phyloP scores from a whole-genome alignment of 352 stramenopile species.

The Phytopythium ostracodes region DNA sequence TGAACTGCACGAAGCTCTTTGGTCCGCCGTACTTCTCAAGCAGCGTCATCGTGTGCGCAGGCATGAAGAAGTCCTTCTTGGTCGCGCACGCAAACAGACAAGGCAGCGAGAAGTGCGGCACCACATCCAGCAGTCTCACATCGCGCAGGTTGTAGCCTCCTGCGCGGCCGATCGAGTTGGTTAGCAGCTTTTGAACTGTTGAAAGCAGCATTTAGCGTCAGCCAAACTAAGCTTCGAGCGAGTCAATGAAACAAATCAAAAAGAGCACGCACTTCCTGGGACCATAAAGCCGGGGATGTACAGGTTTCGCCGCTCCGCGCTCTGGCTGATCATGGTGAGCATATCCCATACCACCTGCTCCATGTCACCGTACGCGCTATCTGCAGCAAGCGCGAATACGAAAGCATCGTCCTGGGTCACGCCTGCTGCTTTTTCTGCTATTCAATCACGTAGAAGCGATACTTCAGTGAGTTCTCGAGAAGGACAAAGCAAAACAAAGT shows the following conservation, averaged over 20 bases:
- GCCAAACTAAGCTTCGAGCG: neutral
- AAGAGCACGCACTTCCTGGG: slow-evolving; percentile 18
- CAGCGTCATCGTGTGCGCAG: slow-evolving; percentile 46
- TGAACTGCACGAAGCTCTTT: slow-evolving; percentile 56
- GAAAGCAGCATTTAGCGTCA: neutral
- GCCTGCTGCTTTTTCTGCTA: neutral
- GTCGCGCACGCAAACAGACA: slow-evolving; percentile 67
- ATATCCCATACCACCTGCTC: slow-evolving; percentile 74
- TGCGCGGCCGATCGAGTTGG: slow-evolving; percentile 57
- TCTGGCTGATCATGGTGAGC: slow-evolving; percentile 63
- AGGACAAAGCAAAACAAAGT: neutral
- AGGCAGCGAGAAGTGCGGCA: slow-evolving; percentile 32
- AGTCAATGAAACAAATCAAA: neutral
- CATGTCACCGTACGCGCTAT: slow-evolving; percentile 74
- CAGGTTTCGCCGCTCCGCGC: slow-evolving; percentile 63
- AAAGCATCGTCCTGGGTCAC: slow-evolving; percentile 27
- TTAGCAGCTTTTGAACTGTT: slow-evolving; percentile 56
- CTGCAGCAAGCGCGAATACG: slow-evolving; percentile 51
- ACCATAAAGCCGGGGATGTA: slow-evolving; percentile 63
- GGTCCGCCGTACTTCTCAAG: slow-evolving; percentile 52
- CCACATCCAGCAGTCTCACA: slow-evolving; percentile 43
- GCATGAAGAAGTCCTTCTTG: slow-evolving; percentile 74
- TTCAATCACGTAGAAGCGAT: neutral
- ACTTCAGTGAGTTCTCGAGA: neutral
- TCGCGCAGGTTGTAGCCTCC: slow-evolving; percentile 55